Base-by-base conservation (phyloP, 2,329 filamentous ascomycete genomes). In the Thyridium curvatum region DNA sequence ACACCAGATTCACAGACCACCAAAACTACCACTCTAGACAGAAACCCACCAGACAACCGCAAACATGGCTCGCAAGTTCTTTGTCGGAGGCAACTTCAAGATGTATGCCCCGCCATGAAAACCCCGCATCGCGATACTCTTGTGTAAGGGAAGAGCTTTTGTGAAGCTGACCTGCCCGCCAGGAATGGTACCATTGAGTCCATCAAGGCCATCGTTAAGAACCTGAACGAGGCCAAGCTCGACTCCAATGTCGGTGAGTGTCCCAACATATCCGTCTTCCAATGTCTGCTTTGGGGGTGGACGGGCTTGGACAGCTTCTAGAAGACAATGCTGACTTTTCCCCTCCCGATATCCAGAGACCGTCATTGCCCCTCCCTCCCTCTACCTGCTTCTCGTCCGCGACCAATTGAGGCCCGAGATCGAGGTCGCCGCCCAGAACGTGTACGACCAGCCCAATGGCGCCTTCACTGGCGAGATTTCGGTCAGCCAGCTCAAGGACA, bases 71-170 rank as follows among this genome's bases (percentile, higher is more conserved):
- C 89, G 89, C 75, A 85, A 89, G 75, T 95, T 94, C 77, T 94
- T 95, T 67, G 86, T 95, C 66, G 90, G 90, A 68, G 90, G 90
- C 63, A 98, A 98, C 84, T 97, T 97, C 76, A 97, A 98, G 79
- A 97, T 97, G 90, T 94, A 72, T 62, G 48, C 44, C 53, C 44
- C 49, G 49, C 49, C 53, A 43, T 52, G 44, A 50, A 56, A 51
- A 46, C 47, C 50, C 50, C 54, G 47, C 52, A 48, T 35, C 45
- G 38, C 45, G 41, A 42, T 41, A 30, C 47, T 50, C 39, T 18
- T 30, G 13, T 18, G 37, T 28, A 26, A 30, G 30, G n/a, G 3
- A 10, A 32, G 33, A 39, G 30, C 37, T 38, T 12, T 28, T 30
- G 39, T 32, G 6, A 26, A 36, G 45, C 44, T 51, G 42, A 49